Evolutionary conservation across 2,329 filamentous ascomycete species (phyloP).

Genomic region (Teratosphaeria nubilosa): DNA sequence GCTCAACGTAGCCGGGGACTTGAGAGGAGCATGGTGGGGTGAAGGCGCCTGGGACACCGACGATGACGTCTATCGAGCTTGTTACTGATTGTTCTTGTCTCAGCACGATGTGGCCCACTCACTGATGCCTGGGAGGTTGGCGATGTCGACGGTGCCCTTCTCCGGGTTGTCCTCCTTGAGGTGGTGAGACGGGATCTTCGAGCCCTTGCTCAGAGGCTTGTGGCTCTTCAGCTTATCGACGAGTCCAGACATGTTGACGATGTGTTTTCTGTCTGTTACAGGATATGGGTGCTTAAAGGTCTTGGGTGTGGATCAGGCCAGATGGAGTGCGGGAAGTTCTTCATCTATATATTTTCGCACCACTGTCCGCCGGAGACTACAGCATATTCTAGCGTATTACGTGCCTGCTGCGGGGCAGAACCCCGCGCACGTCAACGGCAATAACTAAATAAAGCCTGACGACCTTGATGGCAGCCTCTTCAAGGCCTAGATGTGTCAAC

Average conservation of each 20-base stretch:
- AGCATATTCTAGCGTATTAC: background rate
- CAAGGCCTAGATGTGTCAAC: background rate
- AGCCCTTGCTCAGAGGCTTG: slow-evolving; percentile 10
- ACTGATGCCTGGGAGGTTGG: slow-evolving; percentile 14
- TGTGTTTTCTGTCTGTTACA: background rate
- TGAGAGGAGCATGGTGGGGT: slow-evolving; percentile 20
- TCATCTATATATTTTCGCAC: background rate
- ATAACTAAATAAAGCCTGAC: background rate
- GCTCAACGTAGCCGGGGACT: slow-evolving; percentile 18
- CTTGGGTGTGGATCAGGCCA: background rate
- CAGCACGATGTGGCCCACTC: background rate
- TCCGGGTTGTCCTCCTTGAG: slow-evolving; percentile 18
- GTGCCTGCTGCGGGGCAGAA: background rate
- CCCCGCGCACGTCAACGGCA: background rate
- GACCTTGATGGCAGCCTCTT: background rate
- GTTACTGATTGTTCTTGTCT: background rate
- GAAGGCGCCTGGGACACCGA: slow-evolving; percentile 19
- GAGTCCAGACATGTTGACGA: background rate
- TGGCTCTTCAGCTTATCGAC: background rate
- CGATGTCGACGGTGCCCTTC: slow-evolving; percentile 16
- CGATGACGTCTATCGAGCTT: slow-evolving; percentile 11
- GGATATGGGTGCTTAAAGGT: background rate
- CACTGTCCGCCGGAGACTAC: too few relatives aligned
- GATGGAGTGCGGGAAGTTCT: background rate
- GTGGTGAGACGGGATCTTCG: slow-evolving; percentile 10